Evolutionary conservation across 352 stramenopile species (phyloP).

Genomic region (Globisporangium nagaii): DNA sequence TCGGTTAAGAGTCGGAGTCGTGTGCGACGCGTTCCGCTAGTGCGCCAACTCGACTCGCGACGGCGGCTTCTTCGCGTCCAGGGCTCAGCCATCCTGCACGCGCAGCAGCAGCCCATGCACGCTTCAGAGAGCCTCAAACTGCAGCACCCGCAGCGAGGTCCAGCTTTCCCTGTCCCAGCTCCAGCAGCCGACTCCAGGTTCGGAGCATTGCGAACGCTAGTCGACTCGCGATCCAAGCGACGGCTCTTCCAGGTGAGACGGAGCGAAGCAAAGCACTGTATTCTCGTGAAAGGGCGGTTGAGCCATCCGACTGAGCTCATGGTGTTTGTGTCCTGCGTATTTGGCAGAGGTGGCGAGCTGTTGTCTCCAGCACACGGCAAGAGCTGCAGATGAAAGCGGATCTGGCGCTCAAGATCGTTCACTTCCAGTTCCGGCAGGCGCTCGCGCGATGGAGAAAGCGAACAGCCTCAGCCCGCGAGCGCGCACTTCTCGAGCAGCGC

Average conservation of each 20-base stretch:
- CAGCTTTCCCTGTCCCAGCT: too few relatives aligned
- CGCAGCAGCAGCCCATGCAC: background rate
- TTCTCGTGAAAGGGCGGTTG: background rate
- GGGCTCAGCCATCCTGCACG: background rate
- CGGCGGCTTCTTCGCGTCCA: background rate
- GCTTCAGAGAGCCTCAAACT: background rate
- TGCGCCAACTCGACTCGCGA: background rate
- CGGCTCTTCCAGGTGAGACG: conserved; percentile 1
- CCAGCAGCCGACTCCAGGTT: background rate
- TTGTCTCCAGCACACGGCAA: background rate
- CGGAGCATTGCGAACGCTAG: background rate
- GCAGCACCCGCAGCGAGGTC: background rate
- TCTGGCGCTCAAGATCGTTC: background rate
- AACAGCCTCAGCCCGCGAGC: background rate
- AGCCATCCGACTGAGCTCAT: background rate
- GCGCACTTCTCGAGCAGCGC: conserved; percentile 2
- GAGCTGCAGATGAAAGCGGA: background rate
- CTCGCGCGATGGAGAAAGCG: conserved; percentile 3
- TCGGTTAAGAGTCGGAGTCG: background rate
- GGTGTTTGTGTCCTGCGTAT: background rate
- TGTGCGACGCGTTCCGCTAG: background rate
- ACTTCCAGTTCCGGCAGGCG: background rate
- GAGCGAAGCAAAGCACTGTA: background rate
- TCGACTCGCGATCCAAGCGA: background rate
- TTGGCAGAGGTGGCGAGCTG: background rate